Evolutionary conservation across 352 stramenopile genomes (phyloP), one percentile per base, ranked within the genome.

Genomic region (Phytophthora quininea): DNA sequence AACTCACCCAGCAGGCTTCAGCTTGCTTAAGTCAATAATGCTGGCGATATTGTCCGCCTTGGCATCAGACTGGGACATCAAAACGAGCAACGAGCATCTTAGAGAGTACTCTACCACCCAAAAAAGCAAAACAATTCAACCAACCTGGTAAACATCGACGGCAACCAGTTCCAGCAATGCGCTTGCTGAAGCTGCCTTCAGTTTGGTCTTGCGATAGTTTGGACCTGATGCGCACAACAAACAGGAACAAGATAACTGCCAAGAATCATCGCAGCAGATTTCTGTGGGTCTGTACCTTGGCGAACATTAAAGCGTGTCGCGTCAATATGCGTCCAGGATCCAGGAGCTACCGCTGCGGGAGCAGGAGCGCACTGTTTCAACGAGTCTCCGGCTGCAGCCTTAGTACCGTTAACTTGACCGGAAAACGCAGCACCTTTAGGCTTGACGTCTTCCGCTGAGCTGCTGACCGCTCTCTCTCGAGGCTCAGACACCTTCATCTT

Each of bases 291-390:
- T n/a, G n/a, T 56, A 84, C 86, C 86, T 81, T 91, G 82, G 2
- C 86, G 82, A n/a, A 95, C 84, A n/a, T 93, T 88, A 48, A 92
- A 95, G 3, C 83, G 79, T 15, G 81, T 90, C 4, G 80, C 84
- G 29, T 77, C 72, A 15, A 95, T 76, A 30, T 90, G 80, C 3
- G 81, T 73, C 86, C 86, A 95, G 59, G 76, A 90, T 0, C 80
- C 82, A 38, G 58, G 30, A 10, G 79, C 65, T 24, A 67, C 78
- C 30, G 79, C 73, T 1, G 64, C 61, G 19, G 74, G 64, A 2
- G 71, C 62, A 19, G 81, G 58, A 12, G 71, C 56, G 53, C 81
- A 91, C 69, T 82, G 74, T 47, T 73, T 79, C 24, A 91, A 66
- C 1, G 86, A 94, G 3, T 75, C 67, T 2, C 84, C 86, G 11